phyloP scores from a whole-genome alignment of 2,329 filamentous ascomycete species.

The Kalmusia sp. region DNA sequence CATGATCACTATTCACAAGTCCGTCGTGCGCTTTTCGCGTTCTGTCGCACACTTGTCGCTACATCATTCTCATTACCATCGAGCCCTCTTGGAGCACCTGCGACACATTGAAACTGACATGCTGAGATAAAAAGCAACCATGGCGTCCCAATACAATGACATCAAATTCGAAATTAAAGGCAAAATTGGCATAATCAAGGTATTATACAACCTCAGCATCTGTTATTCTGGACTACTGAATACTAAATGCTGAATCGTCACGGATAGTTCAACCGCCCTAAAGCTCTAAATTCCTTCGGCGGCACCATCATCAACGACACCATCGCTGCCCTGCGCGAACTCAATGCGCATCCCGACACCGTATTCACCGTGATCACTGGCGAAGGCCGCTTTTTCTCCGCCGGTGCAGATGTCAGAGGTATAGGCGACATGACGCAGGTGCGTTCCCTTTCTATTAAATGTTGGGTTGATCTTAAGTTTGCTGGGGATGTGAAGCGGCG shows the following conservation, averaged over 20 bases:
- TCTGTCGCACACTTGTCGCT: no score
- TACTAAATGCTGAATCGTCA: neutral
- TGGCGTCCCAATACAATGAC: slow-evolving; percentile 47
- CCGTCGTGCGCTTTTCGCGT: neutral
- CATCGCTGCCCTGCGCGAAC: slow-evolving; percentile 52
- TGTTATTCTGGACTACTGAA: no score
- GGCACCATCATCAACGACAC: slow-evolving; percentile 54
- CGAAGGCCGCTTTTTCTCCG: slow-evolving; percentile 59
- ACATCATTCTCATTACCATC: neutral
- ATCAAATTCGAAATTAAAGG: slow-evolving; percentile 53
- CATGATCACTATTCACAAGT: neutral
- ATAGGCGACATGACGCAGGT: slow-evolving; percentile 12
- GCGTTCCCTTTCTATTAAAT: slow-evolving; percentile 8
- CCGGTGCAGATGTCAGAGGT: slow-evolving; percentile 57
- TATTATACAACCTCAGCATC: slow-evolving; percentile 21
- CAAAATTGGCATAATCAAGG: slow-evolving; percentile 56
- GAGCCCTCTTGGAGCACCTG: neutral
- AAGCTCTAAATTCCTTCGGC: slow-evolving; percentile 57
- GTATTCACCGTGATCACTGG: slow-evolving; percentile 60
- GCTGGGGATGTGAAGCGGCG: slow-evolving; percentile 1
- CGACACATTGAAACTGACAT: neutral
- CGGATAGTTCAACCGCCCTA: slow-evolving; percentile 57
- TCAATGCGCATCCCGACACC: slow-evolving; percentile 57
- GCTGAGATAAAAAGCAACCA: slow-evolving; percentile 12
- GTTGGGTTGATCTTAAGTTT: neutral